Base-by-base conservation (phyloP, 345 rosid species). In the Microthlaspi erraticum region DNA sequence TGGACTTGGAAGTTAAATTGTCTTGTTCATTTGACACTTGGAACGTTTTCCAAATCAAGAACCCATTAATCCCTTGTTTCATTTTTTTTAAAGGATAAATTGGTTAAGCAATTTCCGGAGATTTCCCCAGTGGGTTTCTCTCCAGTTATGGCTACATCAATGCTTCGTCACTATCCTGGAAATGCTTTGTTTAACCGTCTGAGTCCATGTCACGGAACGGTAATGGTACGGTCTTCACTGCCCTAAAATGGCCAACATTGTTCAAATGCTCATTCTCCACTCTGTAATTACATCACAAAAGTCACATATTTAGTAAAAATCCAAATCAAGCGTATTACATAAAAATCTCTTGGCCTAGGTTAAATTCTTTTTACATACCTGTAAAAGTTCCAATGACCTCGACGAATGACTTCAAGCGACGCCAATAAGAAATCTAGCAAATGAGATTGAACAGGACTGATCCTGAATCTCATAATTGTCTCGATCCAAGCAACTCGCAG, bases 341-440 rank as follows among this genome's bases (percentile, higher is more conserved):
- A 37, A 5, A 31, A 19, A 14, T 66, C 1, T 49, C 2, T 20
- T 58, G 8, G 23, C 66, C 9, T 74, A 51, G 48, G n/a, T 50
- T 37, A 41, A 18, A 6, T 20, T 19, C 31, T 16, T 14, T 16
- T 19, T 46, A 20, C 2, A 20, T 77, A 92, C 98, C 98, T 84
- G 85, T 94, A 92, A 51, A 92, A 94, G 75, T 92, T 94, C 99
- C 99, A 92, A 19, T 94, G 99, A 26, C 99, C 99, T 61, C 99
- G 75, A 5, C 97, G 81, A 53, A 89, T 85, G 49, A 94, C 96
- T 82, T 94, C 99, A 31, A 87, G 75, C 0, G 97, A 90, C 10
- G 99, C 99, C 77, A 94, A 63, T 77, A 85, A 81, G 77, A 94
- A 92, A 48, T 92, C 98, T 45, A 94, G 74, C 82, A 92, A 68